These are phyloP conservation scores for Delphinella strobiligena DNA, from an alignment of 2,329 filamentous ascomycete species.

Conservation along the genomic window DNA sequence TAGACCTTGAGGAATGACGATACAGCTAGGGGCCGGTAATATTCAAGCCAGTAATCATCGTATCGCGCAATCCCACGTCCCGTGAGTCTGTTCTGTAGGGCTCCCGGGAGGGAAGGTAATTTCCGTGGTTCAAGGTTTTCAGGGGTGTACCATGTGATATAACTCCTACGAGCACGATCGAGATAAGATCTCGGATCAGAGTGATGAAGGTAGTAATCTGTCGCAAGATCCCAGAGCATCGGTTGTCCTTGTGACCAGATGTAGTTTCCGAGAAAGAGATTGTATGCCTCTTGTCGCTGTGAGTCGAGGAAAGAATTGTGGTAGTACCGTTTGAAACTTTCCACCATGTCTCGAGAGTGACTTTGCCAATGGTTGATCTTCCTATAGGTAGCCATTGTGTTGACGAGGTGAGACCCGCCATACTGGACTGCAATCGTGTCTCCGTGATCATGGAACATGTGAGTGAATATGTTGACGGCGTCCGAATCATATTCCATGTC, in stretches of 20 bases:
- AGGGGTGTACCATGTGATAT: conserved; percentile 82
- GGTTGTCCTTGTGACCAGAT: conserved; percentile 77
- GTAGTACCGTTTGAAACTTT: conserved; percentile 97
- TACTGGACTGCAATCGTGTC: conserved; percentile 98
- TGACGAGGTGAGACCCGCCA: conserved; percentile 91
- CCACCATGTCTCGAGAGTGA: conserved; percentile 95
- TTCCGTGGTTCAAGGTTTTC: conserved; percentile 53
- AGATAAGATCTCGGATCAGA: conserved; percentile 66
- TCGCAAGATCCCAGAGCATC: conserved; percentile 91
- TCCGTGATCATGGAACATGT: conserved; percentile 94
- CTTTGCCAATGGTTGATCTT: conserved; percentile 99
- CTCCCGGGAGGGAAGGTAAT: conserved; percentile 39
- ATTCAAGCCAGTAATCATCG: conserved; percentile 96
- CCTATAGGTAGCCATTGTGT: conserved; percentile 98
- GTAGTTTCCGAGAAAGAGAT: conserved; percentile 93
- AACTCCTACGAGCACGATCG: conserved; percentile 50
- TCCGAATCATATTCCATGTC: conserved; percentile 88
- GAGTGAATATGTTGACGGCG: conserved; percentile 88
- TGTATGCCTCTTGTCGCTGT: conserved; percentile 97
- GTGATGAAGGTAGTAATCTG: conserved; percentile 94
- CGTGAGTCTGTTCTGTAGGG: conserved; percentile 11
- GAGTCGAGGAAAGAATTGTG: conserved; percentile 97
- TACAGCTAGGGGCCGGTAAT: conserved; percentile 77
- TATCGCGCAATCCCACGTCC: conserved; percentile 39
- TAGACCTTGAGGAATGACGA: conserved; percentile 91